Conservation (phyloP, 495 filamentous ascomycete genomes). For the Poronia punctata region DNA sequence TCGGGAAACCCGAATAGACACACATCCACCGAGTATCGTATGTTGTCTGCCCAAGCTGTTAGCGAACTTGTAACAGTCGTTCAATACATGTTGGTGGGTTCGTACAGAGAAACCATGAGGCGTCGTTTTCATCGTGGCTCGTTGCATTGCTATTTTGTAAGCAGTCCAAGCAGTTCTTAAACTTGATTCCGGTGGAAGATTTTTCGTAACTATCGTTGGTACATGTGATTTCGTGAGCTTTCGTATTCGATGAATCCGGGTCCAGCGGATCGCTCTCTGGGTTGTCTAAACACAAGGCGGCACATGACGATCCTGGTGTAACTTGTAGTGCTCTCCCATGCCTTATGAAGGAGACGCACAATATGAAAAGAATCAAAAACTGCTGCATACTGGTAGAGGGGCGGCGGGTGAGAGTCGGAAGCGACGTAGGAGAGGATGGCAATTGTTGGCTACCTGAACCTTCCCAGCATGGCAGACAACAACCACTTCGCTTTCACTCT, state of each 20-base stretch:
- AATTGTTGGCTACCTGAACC: slow-evolving; percentile 1
- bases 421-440: slow-evolving; percentile 1
- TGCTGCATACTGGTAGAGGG: slow-evolving; percentile 12
- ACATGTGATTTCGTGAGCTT: slow-evolving; percentile 47
- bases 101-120: slow-evolving; percentile 52
- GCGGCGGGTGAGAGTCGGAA: neutral
- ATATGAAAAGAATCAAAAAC: slow-evolving; percentile 8
- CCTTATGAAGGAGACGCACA: slow-evolving; percentile 12
- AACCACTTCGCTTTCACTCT: neutral
- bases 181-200: slow-evolving; percentile 39
- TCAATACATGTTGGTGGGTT: neutral
- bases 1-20: slow-evolving; percentile 32
- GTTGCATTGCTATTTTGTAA: slow-evolving; percentile 48
- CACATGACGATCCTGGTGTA: slow-evolving; percentile 48
- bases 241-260: slow-evolving; percentile 37
- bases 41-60: slow-evolving; percentile 23
- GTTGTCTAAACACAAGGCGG: slow-evolving; percentile 37
- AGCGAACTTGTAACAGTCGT: neutral
- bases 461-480: slow-evolving; percentile 7
- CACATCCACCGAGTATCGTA: slow-evolving; percentile 35
- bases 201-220: slow-evolving; percentile 41
- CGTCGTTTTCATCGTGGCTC: slow-evolving; percentile 45
- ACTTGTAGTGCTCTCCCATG: slow-evolving; percentile 23
- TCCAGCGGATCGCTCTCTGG: slow-evolving; percentile 13
- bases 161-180: slow-evolving; percentile 54